Evolutionary conservation across 768 basidiomycete species (phyloP).

Genomic region (Auricularia sp.): DNA sequence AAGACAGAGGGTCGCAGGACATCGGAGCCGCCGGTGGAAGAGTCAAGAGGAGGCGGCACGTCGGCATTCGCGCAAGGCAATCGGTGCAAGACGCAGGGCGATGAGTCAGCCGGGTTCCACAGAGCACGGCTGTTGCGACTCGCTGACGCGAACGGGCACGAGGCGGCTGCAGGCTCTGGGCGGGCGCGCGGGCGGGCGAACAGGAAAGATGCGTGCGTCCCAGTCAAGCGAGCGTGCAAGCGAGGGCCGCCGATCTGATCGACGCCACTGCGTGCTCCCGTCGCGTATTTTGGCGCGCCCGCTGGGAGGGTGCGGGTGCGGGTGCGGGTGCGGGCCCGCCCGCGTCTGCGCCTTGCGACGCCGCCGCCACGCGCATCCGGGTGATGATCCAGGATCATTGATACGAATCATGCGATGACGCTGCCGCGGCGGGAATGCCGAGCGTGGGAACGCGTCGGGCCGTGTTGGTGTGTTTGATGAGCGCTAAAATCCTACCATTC

Average conservation of each 20-base stretch:
- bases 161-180: not conserved
- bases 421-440: not conserved
- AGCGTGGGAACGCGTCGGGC: not conserved
- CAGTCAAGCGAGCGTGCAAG: not conserved
- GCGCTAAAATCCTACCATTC: not conserved
- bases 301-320: no score
- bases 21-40: not conserved
- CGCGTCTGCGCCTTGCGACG: no score
- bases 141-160: no score
- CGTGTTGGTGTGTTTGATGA: not conserved
- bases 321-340: no score
- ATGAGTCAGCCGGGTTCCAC: not conserved
- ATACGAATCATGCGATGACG: not conserved
- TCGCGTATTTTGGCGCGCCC: no score
- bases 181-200: not conserved
- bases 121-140: no score
- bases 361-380: no score
- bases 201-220: not conserved
- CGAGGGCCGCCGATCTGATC: not conserved
- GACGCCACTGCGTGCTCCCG: not conserved
- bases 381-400: no score
- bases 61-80: not conserved
- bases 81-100: not conserved
- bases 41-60: not conserved
- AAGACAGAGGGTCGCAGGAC: not conserved